Percentiles rank a stretch among this genome's conserved stretches.
phyloP scores from a whole-genome alignment of 2,329 filamentous ascomycete species.

The Fusarium stilboides region DNA sequence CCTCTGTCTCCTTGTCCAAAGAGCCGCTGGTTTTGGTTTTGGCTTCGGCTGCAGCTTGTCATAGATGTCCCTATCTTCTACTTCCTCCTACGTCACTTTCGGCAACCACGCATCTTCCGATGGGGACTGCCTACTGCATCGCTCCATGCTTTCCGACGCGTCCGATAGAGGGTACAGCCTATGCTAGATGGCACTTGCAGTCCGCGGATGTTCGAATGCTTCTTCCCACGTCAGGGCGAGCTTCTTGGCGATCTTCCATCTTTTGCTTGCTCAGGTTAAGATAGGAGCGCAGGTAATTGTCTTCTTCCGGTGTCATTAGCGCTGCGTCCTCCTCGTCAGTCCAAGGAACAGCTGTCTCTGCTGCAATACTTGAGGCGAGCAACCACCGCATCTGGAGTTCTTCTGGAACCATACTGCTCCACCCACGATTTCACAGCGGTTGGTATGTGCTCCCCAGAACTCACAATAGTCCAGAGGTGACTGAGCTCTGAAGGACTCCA shows the following conservation, averaged over 20 bases:
- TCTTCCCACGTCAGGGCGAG: slow-evolving; percentile 2
- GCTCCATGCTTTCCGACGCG: slow-evolving; percentile 2
- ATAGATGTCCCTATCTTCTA: neutral
- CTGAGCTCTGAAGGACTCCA: neutral
- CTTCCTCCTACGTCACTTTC: neutral
- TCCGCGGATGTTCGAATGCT: slow-evolving; percentile 3
- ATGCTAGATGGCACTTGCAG: slow-evolving; percentile 4
- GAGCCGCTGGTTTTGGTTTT: neutral
- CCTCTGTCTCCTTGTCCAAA: neutral
- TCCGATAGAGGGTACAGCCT: slow-evolving; percentile 1
- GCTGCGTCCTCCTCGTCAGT: slow-evolving; percentile 1
- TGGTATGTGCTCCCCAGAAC: neutral
- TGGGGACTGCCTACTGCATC: neutral
- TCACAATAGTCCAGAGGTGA: neutral
- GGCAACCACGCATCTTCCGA: slow-evolving; percentile 2
- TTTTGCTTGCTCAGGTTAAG: slow-evolving; percentile 4
- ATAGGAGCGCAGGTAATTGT: slow-evolving; percentile 7
- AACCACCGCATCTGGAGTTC: neutral
- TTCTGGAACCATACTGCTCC: neutral
- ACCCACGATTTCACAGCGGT: neutral
- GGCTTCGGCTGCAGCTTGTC: neutral
- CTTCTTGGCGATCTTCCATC: slow-evolving; percentile 4
- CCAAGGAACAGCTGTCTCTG: neutral
- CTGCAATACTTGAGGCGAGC: neutral
- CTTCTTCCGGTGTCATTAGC: slow-evolving; percentile 1